A percentile compares a stretch with the other conserved stretches of the same genome.
phyloP scores from a whole-genome alignment of 2,329 filamentous ascomycete species.

The Claviceps capensis region DNA sequence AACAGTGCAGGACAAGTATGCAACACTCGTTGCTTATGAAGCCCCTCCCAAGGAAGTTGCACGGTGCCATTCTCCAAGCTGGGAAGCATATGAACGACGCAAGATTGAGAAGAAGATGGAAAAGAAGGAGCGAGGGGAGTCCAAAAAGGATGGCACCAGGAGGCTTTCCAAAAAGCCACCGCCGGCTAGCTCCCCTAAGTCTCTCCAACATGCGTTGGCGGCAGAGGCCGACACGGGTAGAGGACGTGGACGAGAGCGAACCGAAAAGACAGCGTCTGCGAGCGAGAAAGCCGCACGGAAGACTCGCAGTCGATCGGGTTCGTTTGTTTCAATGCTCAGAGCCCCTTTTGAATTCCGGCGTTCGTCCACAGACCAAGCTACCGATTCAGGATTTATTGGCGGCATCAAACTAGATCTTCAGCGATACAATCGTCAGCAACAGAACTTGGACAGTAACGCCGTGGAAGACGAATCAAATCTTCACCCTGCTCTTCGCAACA shows the following conservation, averaged over 20 bases:
- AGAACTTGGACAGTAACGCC: slow-evolving; percentile 14
- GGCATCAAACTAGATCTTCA: slow-evolving; percentile 27
- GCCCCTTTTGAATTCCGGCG: slow-evolving; percentile 22
- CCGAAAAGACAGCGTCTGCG: slow-evolving; percentile 4
- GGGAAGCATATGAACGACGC: slow-evolving; percentile 42
- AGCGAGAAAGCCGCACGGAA: slow-evolving; percentile 10
- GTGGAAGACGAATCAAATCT: slow-evolving; percentile 15
- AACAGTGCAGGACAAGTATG: slow-evolving; percentile 11
- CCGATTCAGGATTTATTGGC: slow-evolving; percentile 25
- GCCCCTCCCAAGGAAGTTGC: slow-evolving; percentile 18
- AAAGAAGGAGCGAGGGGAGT: slow-evolving; percentile 16
- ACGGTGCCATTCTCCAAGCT: slow-evolving; percentile 45
- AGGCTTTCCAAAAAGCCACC: slow-evolving; percentile 20
- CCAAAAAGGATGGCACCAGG: slow-evolving; percentile 12
- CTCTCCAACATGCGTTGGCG: slow-evolving; percentile 6
- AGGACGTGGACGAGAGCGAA: slow-evolving; percentile 5
- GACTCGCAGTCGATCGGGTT: slow-evolving; percentile 21
- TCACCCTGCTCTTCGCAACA: slow-evolving; percentile 22
- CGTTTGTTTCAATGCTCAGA: slow-evolving; percentile 22
- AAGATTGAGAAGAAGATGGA: slow-evolving; percentile 39
- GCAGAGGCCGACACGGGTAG: slow-evolving; percentile 6
- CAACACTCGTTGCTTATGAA: slow-evolving; percentile 19
- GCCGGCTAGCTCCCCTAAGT: slow-evolving; percentile 12
- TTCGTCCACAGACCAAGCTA: slow-evolving; percentile 17
- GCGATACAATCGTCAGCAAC: slow-evolving; percentile 19